Evolutionary conservation across 495 filamentous ascomycete species (phyloP).

Genomic region (Trichocladium antarcticum): DNA sequence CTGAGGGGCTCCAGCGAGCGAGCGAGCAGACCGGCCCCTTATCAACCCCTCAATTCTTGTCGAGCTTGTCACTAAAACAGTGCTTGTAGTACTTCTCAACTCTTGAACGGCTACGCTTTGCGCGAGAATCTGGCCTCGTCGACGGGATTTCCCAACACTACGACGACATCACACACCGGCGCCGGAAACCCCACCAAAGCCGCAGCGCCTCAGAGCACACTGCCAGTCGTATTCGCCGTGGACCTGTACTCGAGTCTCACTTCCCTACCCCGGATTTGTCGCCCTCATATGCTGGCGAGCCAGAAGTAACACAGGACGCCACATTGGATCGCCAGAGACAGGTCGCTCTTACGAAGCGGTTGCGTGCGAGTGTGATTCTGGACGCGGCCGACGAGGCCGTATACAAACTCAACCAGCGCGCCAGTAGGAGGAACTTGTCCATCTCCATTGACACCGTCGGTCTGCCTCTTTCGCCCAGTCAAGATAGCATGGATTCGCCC

Average conservation of each 20-base stretch:
- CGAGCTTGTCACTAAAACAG: conserved; percentile 11
- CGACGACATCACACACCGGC: conserved; percentile 33
- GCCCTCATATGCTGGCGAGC: conserved; percentile 58
- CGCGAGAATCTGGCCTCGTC: conserved; percentile 36
- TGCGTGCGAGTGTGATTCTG: conserved; percentile 49
- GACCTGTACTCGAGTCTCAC: conserved; percentile 29
- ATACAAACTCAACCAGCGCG: conserved; percentile 39
- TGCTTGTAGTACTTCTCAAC: conserved; percentile 53
- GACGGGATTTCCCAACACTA: conserved; percentile 34
- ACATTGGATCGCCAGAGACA: conserved; percentile 63
- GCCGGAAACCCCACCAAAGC: conserved; percentile 26
- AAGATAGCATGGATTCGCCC: conserved; percentile 31
- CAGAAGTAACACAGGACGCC: conserved; percentile 47
- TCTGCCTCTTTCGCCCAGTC: conserved; percentile 21
- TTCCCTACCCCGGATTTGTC: conserved; percentile 45
- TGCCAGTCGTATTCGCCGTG: conserved; percentile 19
- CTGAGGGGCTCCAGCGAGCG: neutral
- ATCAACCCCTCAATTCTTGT: neutral
- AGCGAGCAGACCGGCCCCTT: neutral
- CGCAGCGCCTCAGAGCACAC: conserved; percentile 32
- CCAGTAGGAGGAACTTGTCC: conserved; percentile 26
- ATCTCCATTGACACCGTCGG: conserved; percentile 20
- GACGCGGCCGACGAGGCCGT: conserved; percentile 63
- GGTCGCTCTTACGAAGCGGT: conserved; percentile 45
- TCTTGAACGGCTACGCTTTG: conserved; percentile 52